Evolutionary conservation across 768 basidiomycete species (phyloP).

Genomic region (Hygrocybe punicea): DNA sequence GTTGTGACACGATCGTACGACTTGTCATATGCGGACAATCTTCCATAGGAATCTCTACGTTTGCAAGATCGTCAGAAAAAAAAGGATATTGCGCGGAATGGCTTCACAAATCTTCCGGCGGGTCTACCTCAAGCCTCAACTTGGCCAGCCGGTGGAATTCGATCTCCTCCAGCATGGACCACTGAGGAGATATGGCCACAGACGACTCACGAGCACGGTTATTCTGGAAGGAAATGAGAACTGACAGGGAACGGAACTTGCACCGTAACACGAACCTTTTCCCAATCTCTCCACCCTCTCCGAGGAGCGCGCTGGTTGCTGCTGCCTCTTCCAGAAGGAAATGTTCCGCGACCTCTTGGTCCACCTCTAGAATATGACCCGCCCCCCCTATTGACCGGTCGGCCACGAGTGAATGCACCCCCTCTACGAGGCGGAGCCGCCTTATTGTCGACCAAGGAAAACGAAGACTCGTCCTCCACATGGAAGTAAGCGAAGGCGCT

Average conservation of each 20-base stretch:
- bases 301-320: slow-evolving; percentile 59
- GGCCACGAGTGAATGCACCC: slow-evolving; percentile 58
- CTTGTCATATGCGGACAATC: slow-evolving; percentile 90
- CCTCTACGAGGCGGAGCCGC: slow-evolving; percentile 66
- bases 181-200: slow-evolving; percentile 86
- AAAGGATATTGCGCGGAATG: background rate
- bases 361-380: slow-evolving; percentile 40
- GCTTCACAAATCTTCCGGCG: slow-evolving; percentile 79
- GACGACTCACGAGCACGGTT: slow-evolving; percentile 88
- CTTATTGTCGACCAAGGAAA: slow-evolving; percentile 94
- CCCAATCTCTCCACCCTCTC: slow-evolving; percentile 90
- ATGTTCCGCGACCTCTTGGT: slow-evolving; percentile 49
- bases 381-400: slow-evolving; percentile 54
- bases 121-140: slow-evolving; percentile 89
- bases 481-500: slow-evolving; percentile 97
- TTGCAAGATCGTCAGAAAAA: slow-evolving; percentile 9
- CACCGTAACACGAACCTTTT: slow-evolving; percentile 57
- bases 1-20: slow-evolving; percentile 93
- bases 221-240: slow-evolving; percentile 43
- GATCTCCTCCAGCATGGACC: slow-evolving; percentile 96
- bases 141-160: slow-evolving; percentile 92
- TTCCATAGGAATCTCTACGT: slow-evolving; percentile 78
- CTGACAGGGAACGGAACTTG: background rate
- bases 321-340: slow-evolving; percentile 35
- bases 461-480: slow-evolving; percentile 95